Evolutionary conservation across 2,329 filamentous ascomycete species (phyloP), one percentile per base, ranked within the genome.

Genomic region (Myriosclerotinia duriaeana): DNA sequence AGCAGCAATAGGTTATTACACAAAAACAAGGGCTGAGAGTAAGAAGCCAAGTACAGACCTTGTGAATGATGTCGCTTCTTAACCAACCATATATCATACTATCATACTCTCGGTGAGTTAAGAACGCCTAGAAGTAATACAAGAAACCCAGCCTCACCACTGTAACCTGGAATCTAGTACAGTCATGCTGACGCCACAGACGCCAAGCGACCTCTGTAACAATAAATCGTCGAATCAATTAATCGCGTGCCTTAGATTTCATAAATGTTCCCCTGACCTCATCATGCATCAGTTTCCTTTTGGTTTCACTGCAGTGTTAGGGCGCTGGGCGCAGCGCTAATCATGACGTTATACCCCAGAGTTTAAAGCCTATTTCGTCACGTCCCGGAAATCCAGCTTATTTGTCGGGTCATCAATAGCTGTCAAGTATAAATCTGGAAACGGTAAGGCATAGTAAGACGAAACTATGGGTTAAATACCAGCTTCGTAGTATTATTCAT

Each of bases 181-280:
- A 50, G 44, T 38, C 58, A 50, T 60, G 50, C 58, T 12, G 2
- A 50, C 58, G 44, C 58, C 58, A 60, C 30, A 30, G 20, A 22
- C 38, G 44, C 44, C 58, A 60, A 60, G 44, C 44, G 44, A 50
- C 6, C 26, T 36, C n/a, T 8, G 34, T 38, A 22, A 38, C n/a
- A 60, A 8, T 14, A 60, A 26, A 60, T 40, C 9, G 12, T 40
- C 58, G 58, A 61, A 61, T 61, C 30, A 61, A 61, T 22, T 50
- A n/a, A 61, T 61, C 34, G 58, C 44, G 58, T 61, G 58, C 58
- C 44, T 61, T 22, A 26, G 7, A 60, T 36, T 60, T 50, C 42
- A 60, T 26, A 46, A 48, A 38, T 50, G n/a, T 26, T 55, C 44
- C 58, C 58, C 58, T 61, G 58, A 61, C 34, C 44, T 61, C 14